Evolutionary conservation across 1,284 basidiomycete species (phyloP), one percentile per base, ranked within the genome.

Genomic region (Naganishia sp.): DNA sequence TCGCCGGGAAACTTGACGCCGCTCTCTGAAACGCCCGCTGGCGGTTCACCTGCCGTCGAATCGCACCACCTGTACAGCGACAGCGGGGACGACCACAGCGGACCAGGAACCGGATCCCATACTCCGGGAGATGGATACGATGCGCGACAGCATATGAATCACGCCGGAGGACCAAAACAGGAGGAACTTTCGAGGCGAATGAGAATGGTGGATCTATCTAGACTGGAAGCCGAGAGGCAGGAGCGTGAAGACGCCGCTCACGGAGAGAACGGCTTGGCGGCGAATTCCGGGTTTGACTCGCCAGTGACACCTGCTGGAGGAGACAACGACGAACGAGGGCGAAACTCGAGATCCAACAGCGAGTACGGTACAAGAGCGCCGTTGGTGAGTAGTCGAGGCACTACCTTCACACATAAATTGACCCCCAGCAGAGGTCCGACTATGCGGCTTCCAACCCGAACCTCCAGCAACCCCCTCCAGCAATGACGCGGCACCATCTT

Each of bases 1-100:
- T 76, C 74, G 7, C 78, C 78, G 4, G 73, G 75, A 62, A 71
- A 72, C 55, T 72, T 79, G 43, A 77, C 77, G 6, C 78, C 78
- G 15, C 72, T 79, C 65, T 67, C 69, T 6, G 35, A 67, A 35
- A 62, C 68, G 32, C 41, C 67, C 65, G 51, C 23, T 21, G 32
- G n/a, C 28, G 54, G 35, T 15, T 18, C 62, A 56, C 66, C 41
- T 53, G 57, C 46, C 10, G 18, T 47, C 28, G 55, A 47, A 10
- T 25, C 45, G 3, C 57, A 66, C 15, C 70, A 73, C 1, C 63
- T 54, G 4, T 68, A 56, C 7, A 69, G 69, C n/a, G 70, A 70
- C 25, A 62, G 68, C 31, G 70, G 68, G 28, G 69, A 66, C 57
- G 68, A 65, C 15, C 67, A 69, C 6, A 45, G 67, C 43, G 69